Evolutionary conservation across 805 yeast genomes (phyloP).

Genomic region (Myxozyma geophila): DNA sequence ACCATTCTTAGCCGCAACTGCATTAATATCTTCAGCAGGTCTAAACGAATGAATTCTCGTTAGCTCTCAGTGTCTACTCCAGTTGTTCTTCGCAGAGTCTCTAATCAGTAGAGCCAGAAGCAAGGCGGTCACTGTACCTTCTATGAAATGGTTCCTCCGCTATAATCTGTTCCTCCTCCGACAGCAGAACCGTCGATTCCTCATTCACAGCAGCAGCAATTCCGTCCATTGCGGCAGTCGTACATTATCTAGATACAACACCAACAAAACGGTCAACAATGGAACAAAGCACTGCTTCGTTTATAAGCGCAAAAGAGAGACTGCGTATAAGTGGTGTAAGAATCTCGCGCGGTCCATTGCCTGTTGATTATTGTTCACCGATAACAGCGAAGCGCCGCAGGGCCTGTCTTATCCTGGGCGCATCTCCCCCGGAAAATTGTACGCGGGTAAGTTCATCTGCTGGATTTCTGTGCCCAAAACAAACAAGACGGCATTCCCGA

Average conservation of each 20-base stretch:
- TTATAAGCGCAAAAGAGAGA: not conserved
- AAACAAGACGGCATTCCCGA: not conserved
- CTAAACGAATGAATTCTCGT: not conserved
- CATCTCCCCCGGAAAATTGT: not conserved
- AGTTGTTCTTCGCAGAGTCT: not conserved
- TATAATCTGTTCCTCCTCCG: constrained; percentile 16
- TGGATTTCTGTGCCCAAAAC: no score
- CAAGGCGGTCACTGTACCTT: not conserved
- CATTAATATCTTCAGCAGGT: constrained; percentile 16
- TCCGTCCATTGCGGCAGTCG: constrained; percentile 3
- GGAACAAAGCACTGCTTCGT: not conserved
- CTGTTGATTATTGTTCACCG: no score
- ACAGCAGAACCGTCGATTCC: constrained; percentile 17
- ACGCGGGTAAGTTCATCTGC: no score
- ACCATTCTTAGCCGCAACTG: constrained; percentile 17
- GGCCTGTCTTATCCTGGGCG: not conserved
- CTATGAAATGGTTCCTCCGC: constrained; percentile 23
- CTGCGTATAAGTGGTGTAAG: not conserved
- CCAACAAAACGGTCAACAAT: not conserved
- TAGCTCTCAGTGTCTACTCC: not conserved
- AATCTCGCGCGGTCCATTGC: no score
- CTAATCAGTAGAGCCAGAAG: no score
- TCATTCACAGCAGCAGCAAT: constrained; percentile 26
- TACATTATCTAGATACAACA: not conserved
- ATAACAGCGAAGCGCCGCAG: not conserved